A percentile compares a stretch with the other conserved stretches of the same genome.
phyloP scores from a whole-genome alignment of 2,329 filamentous ascomycete genomes.

The Pseudonectria buxi region DNA sequence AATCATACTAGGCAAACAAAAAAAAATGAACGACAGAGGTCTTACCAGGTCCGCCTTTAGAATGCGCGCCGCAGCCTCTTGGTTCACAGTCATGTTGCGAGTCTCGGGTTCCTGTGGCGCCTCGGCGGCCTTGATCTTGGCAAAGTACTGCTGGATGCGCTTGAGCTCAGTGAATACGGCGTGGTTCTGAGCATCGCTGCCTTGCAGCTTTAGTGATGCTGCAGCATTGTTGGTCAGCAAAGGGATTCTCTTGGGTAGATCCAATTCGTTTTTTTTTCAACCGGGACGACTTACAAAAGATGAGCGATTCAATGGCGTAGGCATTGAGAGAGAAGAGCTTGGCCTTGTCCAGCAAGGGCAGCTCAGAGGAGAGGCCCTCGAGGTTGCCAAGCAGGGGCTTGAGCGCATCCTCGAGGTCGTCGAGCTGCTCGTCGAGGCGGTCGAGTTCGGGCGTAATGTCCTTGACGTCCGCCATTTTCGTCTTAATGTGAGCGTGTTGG shows the following conservation, averaged over 20 bases:
- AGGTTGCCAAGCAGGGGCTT: conserved; percentile 66
- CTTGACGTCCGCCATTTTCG: conserved; percentile 35
- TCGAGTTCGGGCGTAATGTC: conserved; percentile 63
- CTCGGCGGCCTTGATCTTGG: conserved; percentile 79
- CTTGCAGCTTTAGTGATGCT: conserved; percentile 71
- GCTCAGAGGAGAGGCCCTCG: conserved; percentile 62
- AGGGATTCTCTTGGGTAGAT: background rate
- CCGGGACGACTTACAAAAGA: conserved; percentile 61
- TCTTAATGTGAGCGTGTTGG: background rate
- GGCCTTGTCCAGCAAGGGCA: conserved; percentile 89
- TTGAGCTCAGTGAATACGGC: conserved; percentile 79
- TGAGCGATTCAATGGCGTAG: conserved; percentile 82
- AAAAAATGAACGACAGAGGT: conserved; percentile 2
- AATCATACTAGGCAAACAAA: conserved; percentile 1
- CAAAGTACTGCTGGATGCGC: conserved; percentile 84
- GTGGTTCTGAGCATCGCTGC: conserved; percentile 75
- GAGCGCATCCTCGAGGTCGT: conserved; percentile 68
- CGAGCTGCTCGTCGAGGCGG: conserved; percentile 69
- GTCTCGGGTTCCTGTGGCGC: conserved; percentile 42
- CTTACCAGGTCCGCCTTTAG: conserved; percentile 73
- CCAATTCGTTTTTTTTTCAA: too few relatives aligned
- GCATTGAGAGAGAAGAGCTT: conserved; percentile 85
- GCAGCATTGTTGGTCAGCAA: conserved; percentile 1
- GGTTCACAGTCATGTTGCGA: conserved; percentile 55
- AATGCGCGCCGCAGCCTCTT: conserved; percentile 71